A percentile compares a stretch with the other conserved stretches of the same genome.
Conservation (phyloP, 2,329 filamentous ascomycete genomes). For the Aspergillus phoenicis region DNA sequence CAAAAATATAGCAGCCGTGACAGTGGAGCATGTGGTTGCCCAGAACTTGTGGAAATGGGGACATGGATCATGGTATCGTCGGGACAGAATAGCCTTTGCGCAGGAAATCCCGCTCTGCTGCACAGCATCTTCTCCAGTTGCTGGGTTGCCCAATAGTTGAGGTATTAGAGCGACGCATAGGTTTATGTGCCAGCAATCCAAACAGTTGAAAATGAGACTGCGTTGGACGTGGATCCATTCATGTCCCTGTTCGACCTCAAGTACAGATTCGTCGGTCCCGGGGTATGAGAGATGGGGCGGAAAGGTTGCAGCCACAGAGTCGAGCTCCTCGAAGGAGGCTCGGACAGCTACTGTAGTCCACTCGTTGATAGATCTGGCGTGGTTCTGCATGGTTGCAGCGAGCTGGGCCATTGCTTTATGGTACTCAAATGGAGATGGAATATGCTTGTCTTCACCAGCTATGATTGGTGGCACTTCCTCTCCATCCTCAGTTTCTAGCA, state of each 20-base stretch:
- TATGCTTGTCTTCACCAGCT: not conserved
- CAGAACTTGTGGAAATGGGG: conserved; percentile 5
- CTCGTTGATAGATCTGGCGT: not conserved
- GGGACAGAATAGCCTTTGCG: not conserved
- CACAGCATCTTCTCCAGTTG: not conserved
- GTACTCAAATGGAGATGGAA: not conserved
- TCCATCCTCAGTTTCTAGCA: not conserved
- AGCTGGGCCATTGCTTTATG: conserved; percentile 7
- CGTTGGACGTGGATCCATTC: conserved; percentile 1
- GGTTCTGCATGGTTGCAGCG: conserved; percentile 8
- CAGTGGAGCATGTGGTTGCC: not conserved
- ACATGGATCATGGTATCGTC: conserved; percentile 2
- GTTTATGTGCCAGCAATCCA: conserved; percentile 5
- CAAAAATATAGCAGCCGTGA: conserved; percentile 3
- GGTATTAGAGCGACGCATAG: not conserved
- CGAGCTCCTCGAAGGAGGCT: not conserved
- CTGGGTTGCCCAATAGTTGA: not conserved
- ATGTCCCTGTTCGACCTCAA: not conserved
- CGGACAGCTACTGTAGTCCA: not conserved
- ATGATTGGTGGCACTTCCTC: not conserved
- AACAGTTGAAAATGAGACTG: not conserved
- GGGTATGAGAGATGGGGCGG: not conserved
- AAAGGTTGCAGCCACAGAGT: not conserved
- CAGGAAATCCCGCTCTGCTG: not conserved
- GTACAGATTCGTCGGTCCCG: not conserved